Evolutionary conservation across 2,329 filamentous ascomycete genomes (phyloP), one percentile per base, ranked within the genome.

Genomic region (Nectriaceae sp.): DNA sequence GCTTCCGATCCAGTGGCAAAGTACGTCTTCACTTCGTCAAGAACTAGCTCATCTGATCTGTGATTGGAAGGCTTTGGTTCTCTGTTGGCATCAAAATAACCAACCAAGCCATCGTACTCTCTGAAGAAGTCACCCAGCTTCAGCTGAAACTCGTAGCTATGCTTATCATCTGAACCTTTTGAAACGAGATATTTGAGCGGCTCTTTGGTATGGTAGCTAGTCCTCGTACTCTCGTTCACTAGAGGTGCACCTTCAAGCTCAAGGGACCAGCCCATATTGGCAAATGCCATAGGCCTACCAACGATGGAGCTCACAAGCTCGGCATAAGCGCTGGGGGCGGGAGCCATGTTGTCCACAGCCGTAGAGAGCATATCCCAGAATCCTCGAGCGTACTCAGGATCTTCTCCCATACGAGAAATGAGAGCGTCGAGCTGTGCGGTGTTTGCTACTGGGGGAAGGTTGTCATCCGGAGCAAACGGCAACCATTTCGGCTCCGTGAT

Each of bases 241-340:
- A 6, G 5, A 5, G 33, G n/a, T 16, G 8, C 16, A 8, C 13
- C 33, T 5, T 36, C 33, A 2, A 75, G 56, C 55, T 76, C 73
- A 0, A 76, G 47, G 0, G 63, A 68, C 58, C 58, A 71, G 3
- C 70, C 73, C 15, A 61, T 64, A 29, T 75, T 72, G 13, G 69
- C 67, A 0, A 76, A 62, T 0, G 74, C 74, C 0, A 76, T 58
- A 0, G 74, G 74, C 38, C 66, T 68, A 1, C 74, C 74, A 2
- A 74, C 57, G 8, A 74, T 52, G 0, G 69, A 58, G 49, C 58
- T 65, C 4, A 66, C 37, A 46, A 67, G 74, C 42, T 65, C 55
- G 0, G 67, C 60, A 45, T 76, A 76, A 0, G 64, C 57, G 6
- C 37, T 52, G 0, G 74, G 72, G 0, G 73, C 50, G 0, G 59